Percentiles rank a stretch among this genome's conserved stretches.
These are phyloP conservation scores for Cystofilobasidium capitatum DNA, from an alignment of 768 basidiomycete genomes.

Conservation along the genomic window DNA sequence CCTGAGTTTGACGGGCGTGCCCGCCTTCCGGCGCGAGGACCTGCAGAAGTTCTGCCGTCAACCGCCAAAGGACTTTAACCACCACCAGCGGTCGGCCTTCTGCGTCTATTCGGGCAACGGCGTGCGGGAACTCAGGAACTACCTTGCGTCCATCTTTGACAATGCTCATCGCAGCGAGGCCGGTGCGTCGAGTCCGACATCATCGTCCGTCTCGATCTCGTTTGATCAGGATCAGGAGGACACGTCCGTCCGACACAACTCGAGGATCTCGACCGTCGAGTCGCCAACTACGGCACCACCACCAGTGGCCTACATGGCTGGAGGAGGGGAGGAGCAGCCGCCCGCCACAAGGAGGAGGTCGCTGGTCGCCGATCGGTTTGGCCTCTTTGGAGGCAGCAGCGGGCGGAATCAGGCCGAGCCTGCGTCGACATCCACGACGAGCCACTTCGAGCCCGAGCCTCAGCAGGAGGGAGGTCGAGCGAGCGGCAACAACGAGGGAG, in stretches of 20 bases:
- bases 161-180: not conserved
- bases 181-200: not conserved
- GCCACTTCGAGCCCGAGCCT: too few species aligned
- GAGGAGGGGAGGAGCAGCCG: too few species aligned
- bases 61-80: constrained; percentile 86
- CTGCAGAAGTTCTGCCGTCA: constrained; percentile 81
- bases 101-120: constrained; percentile 95
- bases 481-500: too few species aligned
- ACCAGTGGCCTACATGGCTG: too few species aligned
- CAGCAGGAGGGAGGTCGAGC: too few species aligned
- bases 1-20: constrained; percentile 93
- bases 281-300: too few species aligned
- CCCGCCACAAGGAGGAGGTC: too few species aligned
- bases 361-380: not conserved
- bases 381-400: constrained; percentile 1
- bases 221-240: constrained; percentile 12
- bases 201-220: constrained; percentile 7
- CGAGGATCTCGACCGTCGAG: too few species aligned
- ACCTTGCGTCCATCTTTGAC: constrained; percentile 43
- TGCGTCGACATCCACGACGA: too few species aligned
- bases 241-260: not conserved
- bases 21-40: constrained; percentile 73
- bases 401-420: too few species aligned
- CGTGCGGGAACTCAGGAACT: constrained; percentile 68
- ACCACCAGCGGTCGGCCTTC: constrained; percentile 76